phyloP scores from a whole-genome alignment of 1,284 basidiomycete genomes.

The Hortiboletus rubellus region DNA sequence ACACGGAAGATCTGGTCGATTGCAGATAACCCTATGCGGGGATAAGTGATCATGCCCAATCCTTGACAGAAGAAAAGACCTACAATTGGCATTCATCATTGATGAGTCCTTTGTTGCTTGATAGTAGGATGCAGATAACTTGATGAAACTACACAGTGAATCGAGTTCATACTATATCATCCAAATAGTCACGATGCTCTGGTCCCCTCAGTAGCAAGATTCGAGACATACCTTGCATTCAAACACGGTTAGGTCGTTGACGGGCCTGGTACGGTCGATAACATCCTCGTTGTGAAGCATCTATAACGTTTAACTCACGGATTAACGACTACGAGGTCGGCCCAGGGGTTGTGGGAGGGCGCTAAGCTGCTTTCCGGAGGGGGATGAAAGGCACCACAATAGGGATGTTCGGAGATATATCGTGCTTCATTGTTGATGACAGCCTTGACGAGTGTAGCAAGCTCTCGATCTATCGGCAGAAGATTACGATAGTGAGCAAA shows the following conservation, averaged over 20 bases:
- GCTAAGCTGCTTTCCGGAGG: constrained; percentile 67
- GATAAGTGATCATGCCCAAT: background rate
- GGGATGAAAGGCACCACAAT: constrained; percentile 76
- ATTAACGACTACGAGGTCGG: constrained; percentile 64
- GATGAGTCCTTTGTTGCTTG: constrained; percentile 66
- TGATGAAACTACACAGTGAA: constrained; percentile 73
- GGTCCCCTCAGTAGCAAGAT: background rate
- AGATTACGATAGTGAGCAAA: constrained; percentile 68
- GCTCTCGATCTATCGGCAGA: constrained; percentile 53
- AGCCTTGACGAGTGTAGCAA: constrained; percentile 66
- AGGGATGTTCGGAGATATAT: constrained; percentile 70
- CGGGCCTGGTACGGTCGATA: constrained; percentile 44
- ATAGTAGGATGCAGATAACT: constrained; percentile 72
- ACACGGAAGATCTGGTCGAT: constrained; percentile 72
- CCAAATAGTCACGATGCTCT: background rate
- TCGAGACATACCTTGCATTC: constrained; percentile 64
- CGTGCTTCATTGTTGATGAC: constrained; percentile 77
- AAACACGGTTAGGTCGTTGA: constrained; percentile 67
- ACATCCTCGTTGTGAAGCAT: background rate
- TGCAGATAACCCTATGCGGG: constrained; percentile 58
- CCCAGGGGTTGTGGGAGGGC: constrained; percentile 64
- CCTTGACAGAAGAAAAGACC: constrained; percentile 16
- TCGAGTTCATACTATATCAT: constrained; percentile 67
- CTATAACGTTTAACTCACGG: constrained; percentile 48
- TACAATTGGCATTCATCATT: constrained; percentile 71